Conservation (phyloP, 192 early-diverging fungal genomes). For the Gigaspora rosea region DNA sequence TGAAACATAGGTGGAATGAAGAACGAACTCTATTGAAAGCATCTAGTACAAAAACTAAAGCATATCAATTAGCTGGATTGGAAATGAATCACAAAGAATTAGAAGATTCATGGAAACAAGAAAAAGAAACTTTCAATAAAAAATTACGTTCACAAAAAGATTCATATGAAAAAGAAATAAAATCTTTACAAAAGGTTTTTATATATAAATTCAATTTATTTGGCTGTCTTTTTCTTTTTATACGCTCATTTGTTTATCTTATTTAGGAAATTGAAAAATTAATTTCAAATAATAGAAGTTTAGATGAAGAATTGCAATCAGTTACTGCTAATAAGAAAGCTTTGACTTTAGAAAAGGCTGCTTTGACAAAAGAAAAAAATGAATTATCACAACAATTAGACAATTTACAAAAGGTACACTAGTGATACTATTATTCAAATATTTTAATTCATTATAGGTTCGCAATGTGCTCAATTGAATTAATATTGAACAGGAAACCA, state of each 20-base stretch:
- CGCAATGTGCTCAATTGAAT: neutral
- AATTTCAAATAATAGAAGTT: conserved; percentile 5
- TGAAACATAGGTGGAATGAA: too few relatives aligned
- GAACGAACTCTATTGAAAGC: too few relatives aligned
- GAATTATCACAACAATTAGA: conserved; percentile 25
- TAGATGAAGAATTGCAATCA: conserved; percentile 18
- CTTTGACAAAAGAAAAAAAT: conserved; percentile 12
- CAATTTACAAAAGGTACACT: conserved; percentile 27
- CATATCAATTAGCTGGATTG: too few relatives aligned
- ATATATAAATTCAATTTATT: neutral
- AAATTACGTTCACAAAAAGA: conserved; percentile 14
- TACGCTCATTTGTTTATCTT: neutral
- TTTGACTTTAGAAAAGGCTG: conserved; percentile 21
- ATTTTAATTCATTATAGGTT: neutral
- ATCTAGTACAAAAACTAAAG: too few relatives aligned
- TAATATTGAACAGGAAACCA: conserved; percentile 2
- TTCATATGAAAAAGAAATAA: conserved; percentile 22
- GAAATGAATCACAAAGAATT: too few relatives aligned
- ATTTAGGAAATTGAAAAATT: conserved; percentile 31
- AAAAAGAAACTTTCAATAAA: neutral
- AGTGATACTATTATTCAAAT: neutral
- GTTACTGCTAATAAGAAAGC: conserved; percentile 3
- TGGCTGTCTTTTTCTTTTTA: neutral
- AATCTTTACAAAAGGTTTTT: conserved; percentile 1
- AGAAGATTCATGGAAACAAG: too few relatives aligned